Conservation (phyloP, 2,329 filamentous ascomycete genomes). For the Didymella pinodella region DNA sequence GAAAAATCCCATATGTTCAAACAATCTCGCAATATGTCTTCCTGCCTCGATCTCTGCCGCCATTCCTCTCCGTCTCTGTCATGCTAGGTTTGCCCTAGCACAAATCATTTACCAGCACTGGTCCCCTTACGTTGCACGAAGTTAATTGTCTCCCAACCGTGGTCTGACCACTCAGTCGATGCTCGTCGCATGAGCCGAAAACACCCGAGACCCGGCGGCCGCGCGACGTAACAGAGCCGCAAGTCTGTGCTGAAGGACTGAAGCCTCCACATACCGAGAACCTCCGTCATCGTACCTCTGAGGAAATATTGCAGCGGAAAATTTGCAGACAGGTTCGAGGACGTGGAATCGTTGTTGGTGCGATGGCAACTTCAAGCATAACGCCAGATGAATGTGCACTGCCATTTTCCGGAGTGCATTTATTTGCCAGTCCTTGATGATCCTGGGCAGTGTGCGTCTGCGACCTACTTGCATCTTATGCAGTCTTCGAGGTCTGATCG, state of each 20-base stretch:
- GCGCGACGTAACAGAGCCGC: slow-evolving; percentile 22
- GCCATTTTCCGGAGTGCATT: neutral
- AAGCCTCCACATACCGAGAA: slow-evolving; percentile 16
- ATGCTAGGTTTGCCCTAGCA: neutral
- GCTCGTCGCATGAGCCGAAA: slow-evolving; percentile 11
- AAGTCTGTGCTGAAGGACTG: slow-evolving; percentile 16
- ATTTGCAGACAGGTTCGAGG: neutral
- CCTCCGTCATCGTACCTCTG: slow-evolving; percentile 3
- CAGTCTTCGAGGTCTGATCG: neutral
- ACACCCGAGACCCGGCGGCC: slow-evolving; percentile 20
- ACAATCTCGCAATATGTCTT: no score
- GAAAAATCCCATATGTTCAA: slow-evolving; percentile 5
- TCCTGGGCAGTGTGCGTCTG: neutral
- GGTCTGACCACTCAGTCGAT: slow-evolving; percentile 11
- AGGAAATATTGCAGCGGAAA: slow-evolving; percentile 6
- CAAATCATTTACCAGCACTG: neutral
- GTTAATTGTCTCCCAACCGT: slow-evolving; percentile 10
- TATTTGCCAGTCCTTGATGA: neutral
- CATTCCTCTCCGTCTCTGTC: neutral
- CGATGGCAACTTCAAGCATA: neutral
- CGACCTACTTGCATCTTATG: neutral
- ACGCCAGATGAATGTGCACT: no score
- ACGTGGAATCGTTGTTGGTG: neutral
- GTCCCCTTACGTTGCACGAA: slow-evolving; percentile 7
- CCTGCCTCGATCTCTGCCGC: no score